Evolutionary conservation across 2,329 filamentous ascomycete species (phyloP).

Genomic region (Exophiala mesophila): DNA sequence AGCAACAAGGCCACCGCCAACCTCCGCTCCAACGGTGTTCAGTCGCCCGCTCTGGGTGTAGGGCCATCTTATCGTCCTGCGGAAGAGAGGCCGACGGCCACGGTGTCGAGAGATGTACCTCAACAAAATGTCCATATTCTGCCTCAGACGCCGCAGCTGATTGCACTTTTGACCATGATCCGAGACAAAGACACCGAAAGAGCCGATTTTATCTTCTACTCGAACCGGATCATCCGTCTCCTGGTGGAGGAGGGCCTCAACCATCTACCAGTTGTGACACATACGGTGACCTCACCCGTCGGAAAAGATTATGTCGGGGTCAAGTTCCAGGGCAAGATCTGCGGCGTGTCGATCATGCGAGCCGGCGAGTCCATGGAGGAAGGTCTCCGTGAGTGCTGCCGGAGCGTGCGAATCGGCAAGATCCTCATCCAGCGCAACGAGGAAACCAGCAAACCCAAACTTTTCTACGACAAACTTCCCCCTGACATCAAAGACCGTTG

Average conservation of each 20-base stretch:
- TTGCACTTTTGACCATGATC: slow-evolving; percentile 95
- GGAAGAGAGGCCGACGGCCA: slow-evolving; percentile 77
- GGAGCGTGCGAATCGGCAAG: slow-evolving; percentile 96
- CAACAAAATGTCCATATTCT: slow-evolving; percentile 87
- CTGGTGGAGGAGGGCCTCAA: slow-evolving; percentile 96
- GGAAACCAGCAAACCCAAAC: slow-evolving; percentile 82
- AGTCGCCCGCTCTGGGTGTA: slow-evolving; percentile 52
- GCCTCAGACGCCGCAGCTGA: slow-evolving; percentile 90
- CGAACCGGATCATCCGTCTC: slow-evolving; percentile 93
- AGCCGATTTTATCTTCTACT: slow-evolving; percentile 98
- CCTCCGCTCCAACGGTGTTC: slow-evolving; percentile 26
- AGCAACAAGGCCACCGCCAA: slow-evolving; percentile 28
- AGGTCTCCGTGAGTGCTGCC: slow-evolving; percentile 89
- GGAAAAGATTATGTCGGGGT: slow-evolving; percentile 84
- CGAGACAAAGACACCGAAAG: slow-evolving; percentile 83
- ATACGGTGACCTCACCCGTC: slow-evolving; percentile 85
- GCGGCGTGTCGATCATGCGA: slow-evolving; percentile 96
- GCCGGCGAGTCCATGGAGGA: slow-evolving; percentile 99
- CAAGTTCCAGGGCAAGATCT: slow-evolving; percentile 96
- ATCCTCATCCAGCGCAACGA: slow-evolving; percentile 97
- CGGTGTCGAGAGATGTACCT: slow-evolving; percentile 75
- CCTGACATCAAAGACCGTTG: slow-evolving; percentile 88
- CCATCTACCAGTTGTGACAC: slow-evolving; percentile 85
- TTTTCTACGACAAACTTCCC: slow-evolving; percentile 97
- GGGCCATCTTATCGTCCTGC: slow-evolving; percentile 74